phyloP scores from a whole-genome alignment of 306 rosid species.

The Malus asiatica region DNA sequence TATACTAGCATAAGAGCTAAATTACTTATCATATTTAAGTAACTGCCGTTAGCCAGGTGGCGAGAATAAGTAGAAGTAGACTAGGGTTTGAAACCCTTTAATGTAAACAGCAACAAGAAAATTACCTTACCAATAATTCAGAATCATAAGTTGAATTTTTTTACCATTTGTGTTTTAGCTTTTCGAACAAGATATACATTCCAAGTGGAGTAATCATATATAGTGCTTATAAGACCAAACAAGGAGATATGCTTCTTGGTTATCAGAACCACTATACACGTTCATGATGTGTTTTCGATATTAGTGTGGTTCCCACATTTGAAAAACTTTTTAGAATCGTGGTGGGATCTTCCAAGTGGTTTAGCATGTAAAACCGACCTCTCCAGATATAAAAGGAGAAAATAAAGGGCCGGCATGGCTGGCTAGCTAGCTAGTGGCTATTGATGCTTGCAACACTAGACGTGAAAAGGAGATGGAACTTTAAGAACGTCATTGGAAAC shows the following conservation, averaged over 20 bases:
- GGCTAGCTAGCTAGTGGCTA: constrained; percentile 19
- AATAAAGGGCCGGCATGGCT: background rate
- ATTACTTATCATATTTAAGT: too few species aligned
- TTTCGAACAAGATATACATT: background rate
- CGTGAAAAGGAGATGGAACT: background rate
- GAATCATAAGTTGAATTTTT: background rate
- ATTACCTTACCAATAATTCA: too few species aligned
- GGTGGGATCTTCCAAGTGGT: constrained; percentile 46
- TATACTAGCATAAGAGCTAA: background rate
- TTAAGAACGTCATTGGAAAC: constrained; percentile 3
- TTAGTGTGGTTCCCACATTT: constrained; percentile 22
- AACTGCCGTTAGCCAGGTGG: too few species aligned
- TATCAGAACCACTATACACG: background rate
- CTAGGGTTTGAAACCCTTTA: too few species aligned
- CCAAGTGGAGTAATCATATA: background rate
- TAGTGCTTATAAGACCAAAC: background rate
- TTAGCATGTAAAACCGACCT: constrained; percentile 31
- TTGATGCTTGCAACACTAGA: constrained; percentile 20
- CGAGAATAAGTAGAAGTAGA: too few species aligned
- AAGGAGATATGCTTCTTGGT: constrained; percentile 4
- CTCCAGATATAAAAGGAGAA: constrained; percentile 3
- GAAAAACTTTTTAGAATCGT: constrained; percentile 36
- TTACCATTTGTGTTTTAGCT: background rate
- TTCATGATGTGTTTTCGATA: background rate
- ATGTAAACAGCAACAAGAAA: too few species aligned